A percentile compares a stretch with the other conserved stretches of the same genome.
phyloP scores from a whole-genome alignment of 495 filamentous ascomycete species.

The Tuber indicum region DNA sequence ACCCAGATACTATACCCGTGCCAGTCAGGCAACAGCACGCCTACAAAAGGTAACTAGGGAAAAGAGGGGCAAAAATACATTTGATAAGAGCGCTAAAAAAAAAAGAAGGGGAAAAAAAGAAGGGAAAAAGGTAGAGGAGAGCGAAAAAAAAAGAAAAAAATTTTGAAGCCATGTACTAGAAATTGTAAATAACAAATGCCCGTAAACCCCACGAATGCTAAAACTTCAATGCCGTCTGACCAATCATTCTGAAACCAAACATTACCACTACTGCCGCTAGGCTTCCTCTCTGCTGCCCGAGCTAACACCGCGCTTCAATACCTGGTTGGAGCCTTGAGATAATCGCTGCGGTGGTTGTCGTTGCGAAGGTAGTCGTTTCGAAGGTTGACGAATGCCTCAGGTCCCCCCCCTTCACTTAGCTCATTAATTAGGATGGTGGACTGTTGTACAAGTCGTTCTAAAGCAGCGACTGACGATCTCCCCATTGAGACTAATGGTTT shows the following conservation, averaged over 20 bases:
- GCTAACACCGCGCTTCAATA: neutral
- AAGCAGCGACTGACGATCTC: slow-evolving; percentile 76
- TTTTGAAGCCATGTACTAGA: slow-evolving; percentile 30
- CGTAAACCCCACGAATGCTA: slow-evolving; percentile 31
- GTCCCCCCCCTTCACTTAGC: slow-evolving; percentile 72
- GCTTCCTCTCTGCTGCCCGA: neutral
- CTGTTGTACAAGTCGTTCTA: slow-evolving; percentile 83
- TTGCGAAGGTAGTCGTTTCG: slow-evolving; percentile 53
- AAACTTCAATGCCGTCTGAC: slow-evolving; percentile 15
- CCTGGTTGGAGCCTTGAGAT: neutral
- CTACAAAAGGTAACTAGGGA: neutral
- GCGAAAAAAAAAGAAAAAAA: neutral
- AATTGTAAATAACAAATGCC: slow-evolving; percentile 30
- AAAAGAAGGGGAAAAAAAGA: slow-evolving; percentile 9
- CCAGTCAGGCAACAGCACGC: neutral
- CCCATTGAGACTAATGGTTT: slow-evolving; percentile 67
- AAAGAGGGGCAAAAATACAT: slow-evolving; percentile 13
- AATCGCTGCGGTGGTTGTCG: slow-evolving; percentile 11
- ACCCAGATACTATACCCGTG: neutral
- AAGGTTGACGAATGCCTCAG: slow-evolving; percentile 82
- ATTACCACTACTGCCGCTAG: neutral
- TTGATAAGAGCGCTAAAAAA: slow-evolving; percentile 20
- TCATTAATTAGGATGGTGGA: slow-evolving; percentile 78
- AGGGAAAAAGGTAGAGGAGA: slow-evolving; percentile 18
- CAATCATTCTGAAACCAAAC: neutral